phyloP scores from a whole-genome alignment of 768 basidiomycete species.

The Cantharellus cinnabarinus region DNA sequence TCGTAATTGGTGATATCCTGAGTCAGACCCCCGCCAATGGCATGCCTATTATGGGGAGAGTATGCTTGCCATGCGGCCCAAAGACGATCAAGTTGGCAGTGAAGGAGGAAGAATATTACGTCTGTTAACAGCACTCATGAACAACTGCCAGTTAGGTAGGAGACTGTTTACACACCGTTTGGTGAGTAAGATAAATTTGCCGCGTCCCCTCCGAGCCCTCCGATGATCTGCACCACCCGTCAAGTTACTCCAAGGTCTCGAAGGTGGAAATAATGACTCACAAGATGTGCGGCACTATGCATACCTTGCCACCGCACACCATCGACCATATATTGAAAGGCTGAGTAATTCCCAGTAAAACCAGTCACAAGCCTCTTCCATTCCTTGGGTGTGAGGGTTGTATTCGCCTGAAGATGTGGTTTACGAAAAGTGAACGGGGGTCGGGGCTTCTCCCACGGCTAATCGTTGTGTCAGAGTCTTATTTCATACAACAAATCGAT shows the following conservation, averaged over 20 bases:
- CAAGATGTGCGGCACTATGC: background rate
- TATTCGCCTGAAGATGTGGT: background rate
- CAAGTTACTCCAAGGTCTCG: background rate
- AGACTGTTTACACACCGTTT: background rate
- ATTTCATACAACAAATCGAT: too few species aligned
- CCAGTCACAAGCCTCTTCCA: background rate
- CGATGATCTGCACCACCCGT: background rate
- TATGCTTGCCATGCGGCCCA: background rate
- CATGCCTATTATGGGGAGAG: background rate
- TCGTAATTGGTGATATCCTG: background rate
- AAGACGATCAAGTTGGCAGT: slow-evolving; percentile 1
- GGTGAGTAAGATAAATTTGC: background rate
- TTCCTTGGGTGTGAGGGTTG: background rate
- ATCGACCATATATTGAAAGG: background rate
- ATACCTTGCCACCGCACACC: background rate
- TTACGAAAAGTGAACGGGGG: background rate
- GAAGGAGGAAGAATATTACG: background rate
- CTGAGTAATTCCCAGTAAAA: background rate
- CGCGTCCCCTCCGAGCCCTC: background rate
- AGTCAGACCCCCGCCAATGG: background rate
- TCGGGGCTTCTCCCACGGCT: background rate
- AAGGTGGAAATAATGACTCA: background rate
- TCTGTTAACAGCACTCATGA: background rate
- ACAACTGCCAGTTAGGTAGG: background rate
- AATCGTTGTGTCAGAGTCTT: too few species aligned